Conservation (phyloP, 306 rosid genomes). For the Corylus americana region DNA sequence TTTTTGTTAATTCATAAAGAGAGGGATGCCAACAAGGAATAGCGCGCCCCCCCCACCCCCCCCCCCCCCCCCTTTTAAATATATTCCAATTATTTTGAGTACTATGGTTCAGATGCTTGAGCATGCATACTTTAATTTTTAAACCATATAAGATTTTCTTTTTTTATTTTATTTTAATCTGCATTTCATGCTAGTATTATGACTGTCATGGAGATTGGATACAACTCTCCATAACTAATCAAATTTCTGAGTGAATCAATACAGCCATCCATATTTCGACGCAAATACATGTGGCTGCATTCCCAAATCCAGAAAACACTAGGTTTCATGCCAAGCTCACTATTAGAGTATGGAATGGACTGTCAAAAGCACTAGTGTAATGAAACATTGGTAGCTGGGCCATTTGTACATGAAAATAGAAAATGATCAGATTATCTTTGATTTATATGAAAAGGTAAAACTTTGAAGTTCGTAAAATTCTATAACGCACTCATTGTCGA, state of each 20-base stretch:
- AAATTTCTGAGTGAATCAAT: neutral
- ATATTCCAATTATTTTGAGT: neutral
- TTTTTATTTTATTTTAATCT: too few species aligned
- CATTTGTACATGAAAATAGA: neutral
- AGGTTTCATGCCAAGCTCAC: neutral
- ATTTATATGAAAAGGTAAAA: slow-evolving; percentile 14
- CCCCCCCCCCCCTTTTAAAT: neutral
- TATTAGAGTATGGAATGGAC: neutral
- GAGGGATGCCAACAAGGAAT: neutral
- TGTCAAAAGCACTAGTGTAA: neutral
- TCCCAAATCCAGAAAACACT: neutral
- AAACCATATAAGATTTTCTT: too few species aligned
- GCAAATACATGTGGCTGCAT: neutral
- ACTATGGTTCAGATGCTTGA: neutral
- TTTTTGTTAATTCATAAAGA: neutral
- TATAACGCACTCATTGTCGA: slow-evolving; percentile 73
- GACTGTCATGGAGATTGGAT: neutral
- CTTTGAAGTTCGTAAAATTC: slow-evolving; percentile 9
- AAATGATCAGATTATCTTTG: neutral
- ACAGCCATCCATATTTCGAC: neutral
- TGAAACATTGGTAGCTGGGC: neutral
- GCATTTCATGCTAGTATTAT: neutral
- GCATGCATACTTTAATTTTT: neutral
- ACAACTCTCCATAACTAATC: neutral
- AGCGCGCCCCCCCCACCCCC: neutral